Base-by-base conservation (phyloP, 495 filamentous ascomycete genomes). In the Parathielavia appendiculata region DNA sequence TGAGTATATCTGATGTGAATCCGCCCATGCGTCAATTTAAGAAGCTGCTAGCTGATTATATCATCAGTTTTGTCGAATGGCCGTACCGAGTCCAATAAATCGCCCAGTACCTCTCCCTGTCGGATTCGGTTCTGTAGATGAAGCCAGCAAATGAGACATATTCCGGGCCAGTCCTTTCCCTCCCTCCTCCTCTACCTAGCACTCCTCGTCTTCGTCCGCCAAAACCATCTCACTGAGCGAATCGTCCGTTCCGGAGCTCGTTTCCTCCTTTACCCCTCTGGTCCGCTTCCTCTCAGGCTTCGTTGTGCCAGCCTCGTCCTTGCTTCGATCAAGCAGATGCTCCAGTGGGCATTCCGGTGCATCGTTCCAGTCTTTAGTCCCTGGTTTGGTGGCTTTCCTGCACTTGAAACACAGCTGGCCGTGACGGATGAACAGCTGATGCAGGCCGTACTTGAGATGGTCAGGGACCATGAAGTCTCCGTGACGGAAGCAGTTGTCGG, bases 401-500 rank as follows among this genome's bases (percentile, higher is more conserved):
- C 93, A 98, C 52, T 88, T 79, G 5, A 80, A 81, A 73, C 93
- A 98, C 0, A 72, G 75, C 67, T 89, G 87, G 1, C 93, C 93
- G 72, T 98, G 93, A 4, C 79, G 79, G 52, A 97, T 92, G 43
- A 98, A 83, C 0, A 97, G 76, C 61, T 91, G 83, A 69, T 98
- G 93, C 5, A 97, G 80, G 3, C 85, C 77, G 62, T 97, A 97
- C 70, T 97, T 98, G 22, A 95, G 73, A 44, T 90, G 80, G 64
- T 95, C 83, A 0, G 92, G 92, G 34, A 97, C 83, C 8, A 81
- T 79, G 17, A 88, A 83, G 40, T 98, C 91, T 35, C 86, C 81
- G 66, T 98, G 93, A 20, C 79, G 79, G 69, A 89, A 96, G 0
- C 88, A 85, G 16, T 83, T 83, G 47, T 91, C 81, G 23, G 86